A percentile compares a stretch with the other conserved stretches of the same genome.
phyloP scores from a whole-genome alignment of 352 stramenopile genomes.

The Pythium aphanidermatum region DNA sequence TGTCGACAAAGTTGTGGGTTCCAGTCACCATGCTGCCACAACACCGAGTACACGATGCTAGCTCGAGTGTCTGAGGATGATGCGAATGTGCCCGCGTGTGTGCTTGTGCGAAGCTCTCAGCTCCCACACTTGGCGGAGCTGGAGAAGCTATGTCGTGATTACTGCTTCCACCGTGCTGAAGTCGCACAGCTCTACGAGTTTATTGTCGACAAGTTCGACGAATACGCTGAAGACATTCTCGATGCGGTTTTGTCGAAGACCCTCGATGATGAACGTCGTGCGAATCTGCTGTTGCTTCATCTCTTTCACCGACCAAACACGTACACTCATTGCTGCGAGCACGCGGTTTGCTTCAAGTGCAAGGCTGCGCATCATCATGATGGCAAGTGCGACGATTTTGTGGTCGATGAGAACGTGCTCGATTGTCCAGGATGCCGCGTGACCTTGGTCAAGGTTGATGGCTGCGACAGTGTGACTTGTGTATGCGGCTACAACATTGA shows the following conservation, averaged over 20 bases:
- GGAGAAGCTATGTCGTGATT: slow-evolving; percentile 19
- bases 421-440: slow-evolving; percentile 49
- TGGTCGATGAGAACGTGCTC: slow-evolving; percentile 42
- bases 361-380: slow-evolving; percentile 39
- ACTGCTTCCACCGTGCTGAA: slow-evolving; percentile 34
- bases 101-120: slow-evolving; percentile 17
- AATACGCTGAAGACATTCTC: slow-evolving; percentile 19
- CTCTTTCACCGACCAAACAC: slow-evolving; percentile 39
- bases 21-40: slow-evolving; percentile 54
- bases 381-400: slow-evolving; percentile 46
- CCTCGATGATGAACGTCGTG: slow-evolving; percentile 47
- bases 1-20: slow-evolving; percentile 57
- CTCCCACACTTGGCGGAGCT: slow-evolving; percentile 18
- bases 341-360: slow-evolving; percentile 56
- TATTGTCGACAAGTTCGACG: slow-evolving; percentile 20
- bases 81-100: background rate
- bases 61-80: slow-evolving; percentile 13
- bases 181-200: slow-evolving; percentile 29
- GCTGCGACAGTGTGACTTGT: slow-evolving; percentile 44
- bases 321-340: slow-evolving; percentile 38
- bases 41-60: slow-evolving; percentile 51
- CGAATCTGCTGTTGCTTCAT: slow-evolving; percentile 39
- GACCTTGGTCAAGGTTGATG: slow-evolving; percentile 59
- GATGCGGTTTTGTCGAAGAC: slow-evolving; percentile 32
- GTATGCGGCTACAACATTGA: slow-evolving; percentile 48